Evolutionary conservation across 1,284 basidiomycete genomes (phyloP).

Genomic region (Tylopilus sp.): DNA sequence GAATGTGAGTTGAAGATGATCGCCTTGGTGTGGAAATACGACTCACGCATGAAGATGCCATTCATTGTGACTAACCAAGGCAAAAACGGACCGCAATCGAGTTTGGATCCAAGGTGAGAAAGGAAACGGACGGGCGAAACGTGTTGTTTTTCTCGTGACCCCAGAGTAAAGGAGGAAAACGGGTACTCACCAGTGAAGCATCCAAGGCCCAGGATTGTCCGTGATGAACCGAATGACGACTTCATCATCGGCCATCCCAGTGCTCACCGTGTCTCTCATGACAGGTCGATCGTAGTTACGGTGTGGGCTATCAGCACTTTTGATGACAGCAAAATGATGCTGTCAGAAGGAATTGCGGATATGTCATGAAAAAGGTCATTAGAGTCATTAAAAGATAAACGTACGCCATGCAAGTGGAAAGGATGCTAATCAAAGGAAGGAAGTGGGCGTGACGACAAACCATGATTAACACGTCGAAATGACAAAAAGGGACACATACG

Average conservation of each 20-base stretch:
- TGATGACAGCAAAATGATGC: constrained; percentile 52
- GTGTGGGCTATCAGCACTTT: constrained; percentile 44
- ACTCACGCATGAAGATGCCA: constrained; percentile 33
- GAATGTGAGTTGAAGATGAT: not conserved
- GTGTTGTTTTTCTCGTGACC: not conserved
- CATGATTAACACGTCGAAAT: not conserved
- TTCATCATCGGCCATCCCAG: constrained; percentile 44
- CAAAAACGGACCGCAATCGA: not conserved
- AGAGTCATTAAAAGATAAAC: not conserved
- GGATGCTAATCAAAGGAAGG: constrained; percentile 40
- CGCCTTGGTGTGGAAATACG: not conserved
- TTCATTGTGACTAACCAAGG: constrained; percentile 38
- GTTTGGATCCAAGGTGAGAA: not conserved
- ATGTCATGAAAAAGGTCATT: not conserved
- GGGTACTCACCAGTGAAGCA: constrained; percentile 34
- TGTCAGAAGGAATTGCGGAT: constrained; percentile 17
- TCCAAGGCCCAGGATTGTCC: constrained; percentile 42
- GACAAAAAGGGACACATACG: constrained; percentile 28
- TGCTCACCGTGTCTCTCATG: constrained; percentile 45
- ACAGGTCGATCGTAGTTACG: constrained; percentile 53
- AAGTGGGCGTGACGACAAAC: not conserved
- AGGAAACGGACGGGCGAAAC: not conserved
- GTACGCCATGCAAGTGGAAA: constrained; percentile 12
- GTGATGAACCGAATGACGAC: constrained; percentile 51
- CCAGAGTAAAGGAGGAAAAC: not conserved